Evolutionary conservation across 1,284 basidiomycete genomes (phyloP).

Genomic region (Trichosporon sp.): DNA sequence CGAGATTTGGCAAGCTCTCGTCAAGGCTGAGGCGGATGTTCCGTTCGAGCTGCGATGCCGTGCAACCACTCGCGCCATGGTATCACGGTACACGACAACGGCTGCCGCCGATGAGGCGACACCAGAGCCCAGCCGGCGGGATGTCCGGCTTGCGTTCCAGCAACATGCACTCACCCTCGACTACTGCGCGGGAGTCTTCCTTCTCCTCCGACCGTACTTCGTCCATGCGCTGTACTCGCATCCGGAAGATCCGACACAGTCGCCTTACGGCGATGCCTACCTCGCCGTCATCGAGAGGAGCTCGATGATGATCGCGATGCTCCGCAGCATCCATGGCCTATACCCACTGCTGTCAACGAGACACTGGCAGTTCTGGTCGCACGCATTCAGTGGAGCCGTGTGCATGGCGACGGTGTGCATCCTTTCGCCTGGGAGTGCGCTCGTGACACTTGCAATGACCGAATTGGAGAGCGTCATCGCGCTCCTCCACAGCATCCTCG

Average conservation of each 20-base stretch:
- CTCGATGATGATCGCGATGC: conserved; percentile 40
- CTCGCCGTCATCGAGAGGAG: conserved; percentile 43
- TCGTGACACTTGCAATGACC: conserved; percentile 36
- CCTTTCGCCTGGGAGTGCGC: conserved; percentile 33
- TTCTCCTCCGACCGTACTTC: conserved; percentile 45
- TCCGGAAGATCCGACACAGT: conserved; percentile 39
- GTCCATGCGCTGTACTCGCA: conserved; percentile 41
- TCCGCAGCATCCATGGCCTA: conserved; percentile 37
- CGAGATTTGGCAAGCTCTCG: conserved; percentile 22
- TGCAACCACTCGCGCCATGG: conserved; percentile 33
- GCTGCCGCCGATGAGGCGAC: conserved; percentile 31
- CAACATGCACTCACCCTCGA: conserved; percentile 42
- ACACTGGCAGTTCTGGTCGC: conserved; percentile 41
- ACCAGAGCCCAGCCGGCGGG: conserved; percentile 33
- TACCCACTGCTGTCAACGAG: conserved; percentile 37
- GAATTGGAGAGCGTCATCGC: conserved; percentile 36
- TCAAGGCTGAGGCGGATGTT: conserved; percentile 22
- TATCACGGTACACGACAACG: conserved; percentile 35
- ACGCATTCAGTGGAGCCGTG: conserved; percentile 42
- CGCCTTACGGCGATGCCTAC: conserved; percentile 40
- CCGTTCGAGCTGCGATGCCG: conserved; percentile 39
- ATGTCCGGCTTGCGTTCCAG: conserved; percentile 38
- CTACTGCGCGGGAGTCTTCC: conserved; percentile 38
- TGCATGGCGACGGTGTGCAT: conserved; percentile 42
- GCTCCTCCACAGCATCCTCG: conserved; percentile 32